Evolutionary conservation across 108 stramenopile genomes (phyloP).

Genomic region (Cyclotella cryptica): DNA sequence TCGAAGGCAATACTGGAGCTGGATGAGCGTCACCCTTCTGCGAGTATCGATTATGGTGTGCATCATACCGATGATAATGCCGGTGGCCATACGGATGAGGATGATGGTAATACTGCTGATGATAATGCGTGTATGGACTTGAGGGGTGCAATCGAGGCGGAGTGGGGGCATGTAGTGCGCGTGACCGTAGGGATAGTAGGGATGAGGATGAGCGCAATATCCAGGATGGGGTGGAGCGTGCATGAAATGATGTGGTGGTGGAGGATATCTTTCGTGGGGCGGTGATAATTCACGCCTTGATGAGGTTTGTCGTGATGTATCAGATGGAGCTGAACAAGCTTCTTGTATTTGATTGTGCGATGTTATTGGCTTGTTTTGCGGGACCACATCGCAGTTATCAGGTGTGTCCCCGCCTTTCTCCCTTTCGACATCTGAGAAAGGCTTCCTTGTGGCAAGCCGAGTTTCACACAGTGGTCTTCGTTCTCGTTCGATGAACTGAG

Average conservation of each 20-base stretch:
- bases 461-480: neutral
- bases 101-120: neutral
- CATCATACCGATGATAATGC: neutral
- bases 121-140: neutral
- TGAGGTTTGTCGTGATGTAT: neutral
- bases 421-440: neutral
- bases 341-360: neutral
- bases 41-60: neutral
- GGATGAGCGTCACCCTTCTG: neutral
- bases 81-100: constrained; percentile 8
- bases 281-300: neutral
- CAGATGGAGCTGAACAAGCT: neutral
- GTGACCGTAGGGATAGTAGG: constrained; percentile 7
- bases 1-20: neutral
- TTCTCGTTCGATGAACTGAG: neutral
- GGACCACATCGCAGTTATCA: neutral
- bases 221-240: neutral
- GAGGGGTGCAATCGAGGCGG: neutral
- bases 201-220: neutral
- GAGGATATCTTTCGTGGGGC: neutral
- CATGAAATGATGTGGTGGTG: neutral
- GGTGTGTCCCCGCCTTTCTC: neutral
- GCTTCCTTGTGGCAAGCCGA: neutral
- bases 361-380: neutral
- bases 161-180: neutral